Percentiles rank a stretch among this genome's conserved stretches.
Conservation (phyloP, 192 early-diverging fungal genomes). For the Linnemannia hyalina region DNA sequence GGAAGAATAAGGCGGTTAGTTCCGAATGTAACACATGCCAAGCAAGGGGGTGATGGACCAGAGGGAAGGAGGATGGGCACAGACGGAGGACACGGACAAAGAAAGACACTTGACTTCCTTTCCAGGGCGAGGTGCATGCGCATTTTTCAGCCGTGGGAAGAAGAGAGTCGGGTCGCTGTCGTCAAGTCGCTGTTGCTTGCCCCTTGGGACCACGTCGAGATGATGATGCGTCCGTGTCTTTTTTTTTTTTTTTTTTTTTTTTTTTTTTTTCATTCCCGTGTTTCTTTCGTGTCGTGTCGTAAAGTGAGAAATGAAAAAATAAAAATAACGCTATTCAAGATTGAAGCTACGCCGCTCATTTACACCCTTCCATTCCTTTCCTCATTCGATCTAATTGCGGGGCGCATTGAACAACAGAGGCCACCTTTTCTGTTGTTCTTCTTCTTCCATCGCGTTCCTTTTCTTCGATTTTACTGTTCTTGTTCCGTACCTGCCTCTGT, state of each 20-base stretch:
- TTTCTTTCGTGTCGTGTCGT: neutral
- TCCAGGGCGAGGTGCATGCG: neutral
- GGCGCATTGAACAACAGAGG: neutral
- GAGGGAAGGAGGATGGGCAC: neutral
- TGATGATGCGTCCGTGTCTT: neutral
- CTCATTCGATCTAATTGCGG: neutral
- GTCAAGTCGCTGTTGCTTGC: neutral
- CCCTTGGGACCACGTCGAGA: neutral
- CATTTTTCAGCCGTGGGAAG: constrained; percentile 7
- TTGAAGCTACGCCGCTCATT: neutral
- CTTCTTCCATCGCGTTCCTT: neutral
- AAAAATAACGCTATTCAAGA: constrained; percentile 6
- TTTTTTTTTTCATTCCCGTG: neutral
- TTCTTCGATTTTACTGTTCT: neutral
- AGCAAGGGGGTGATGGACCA: neutral
- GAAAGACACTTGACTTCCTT: neutral
- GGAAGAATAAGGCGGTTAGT: neutral
- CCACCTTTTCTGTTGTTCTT: neutral
- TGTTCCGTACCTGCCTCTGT: neutral
- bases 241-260: neutral
- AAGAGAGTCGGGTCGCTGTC: neutral
- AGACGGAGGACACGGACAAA: neutral
- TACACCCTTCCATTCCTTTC: neutral
- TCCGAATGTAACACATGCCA: neutral
- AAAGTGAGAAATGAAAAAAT: neutral